These are phyloP conservation scores for Geum urbanum DNA, from an alignment of 306 rosid species.

Conservation along the genomic window DNA sequence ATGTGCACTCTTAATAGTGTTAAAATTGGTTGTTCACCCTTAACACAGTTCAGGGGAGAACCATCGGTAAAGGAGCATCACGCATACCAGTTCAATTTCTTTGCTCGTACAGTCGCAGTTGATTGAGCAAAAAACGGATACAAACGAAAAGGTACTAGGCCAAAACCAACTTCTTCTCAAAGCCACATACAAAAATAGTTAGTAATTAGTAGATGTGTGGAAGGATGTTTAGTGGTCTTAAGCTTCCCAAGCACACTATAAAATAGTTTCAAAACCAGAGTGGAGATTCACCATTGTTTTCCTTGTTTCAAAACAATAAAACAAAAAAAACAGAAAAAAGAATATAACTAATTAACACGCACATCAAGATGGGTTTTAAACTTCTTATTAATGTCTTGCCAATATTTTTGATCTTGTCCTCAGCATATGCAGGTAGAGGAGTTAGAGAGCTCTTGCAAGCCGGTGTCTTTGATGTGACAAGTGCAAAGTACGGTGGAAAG, in stretches of 20 bases:
- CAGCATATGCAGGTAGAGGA: background rate
- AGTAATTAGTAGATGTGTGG: background rate
- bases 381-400: background rate
- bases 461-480: constrained; percentile 12
- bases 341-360: background rate
- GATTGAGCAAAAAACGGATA: no score
- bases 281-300: background rate
- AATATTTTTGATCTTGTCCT: background rate
- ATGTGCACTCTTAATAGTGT: no score
- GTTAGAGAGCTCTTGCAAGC: background rate
- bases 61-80: no score
- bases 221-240: background rate
- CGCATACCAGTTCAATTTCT: no score
- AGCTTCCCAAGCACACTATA: background rate
- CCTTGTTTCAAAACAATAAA: background rate
- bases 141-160: no score
- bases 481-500: constrained; percentile 21
- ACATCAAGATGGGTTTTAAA: background rate
- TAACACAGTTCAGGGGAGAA: no score
- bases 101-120: no score
- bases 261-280: background rate
- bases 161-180: background rate
- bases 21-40: no score
- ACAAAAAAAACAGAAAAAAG: background rate
- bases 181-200: background rate